Conservation (phyloP, 306 rosid genomes). For the Begonia peltatifolia region DNA sequence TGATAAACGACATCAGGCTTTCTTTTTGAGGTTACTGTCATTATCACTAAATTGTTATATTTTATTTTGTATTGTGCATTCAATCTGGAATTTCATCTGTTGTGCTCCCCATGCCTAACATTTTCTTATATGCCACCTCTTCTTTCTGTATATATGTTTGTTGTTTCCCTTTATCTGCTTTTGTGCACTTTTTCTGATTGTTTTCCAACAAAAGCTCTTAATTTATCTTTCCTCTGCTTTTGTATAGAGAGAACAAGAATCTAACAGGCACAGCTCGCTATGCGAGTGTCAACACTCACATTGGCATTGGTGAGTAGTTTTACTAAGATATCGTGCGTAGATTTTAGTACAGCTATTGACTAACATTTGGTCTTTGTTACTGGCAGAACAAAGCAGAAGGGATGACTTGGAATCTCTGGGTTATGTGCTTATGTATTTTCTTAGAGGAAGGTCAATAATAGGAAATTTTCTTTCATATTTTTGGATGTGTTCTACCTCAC, state of each 20-base stretch:
- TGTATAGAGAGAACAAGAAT: constrained; percentile 84
- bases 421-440: constrained; percentile 92
- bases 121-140: too few relatives aligned
- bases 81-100: too few relatives aligned
- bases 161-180: not conserved
- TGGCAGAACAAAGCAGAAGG: constrained; percentile 98
- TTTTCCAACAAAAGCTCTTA: not conserved
- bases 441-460: constrained; percentile 79
- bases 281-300: constrained; percentile 98
- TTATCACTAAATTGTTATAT: too few relatives aligned
- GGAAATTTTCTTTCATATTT: constrained; percentile 7
- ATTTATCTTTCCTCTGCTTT: constrained; percentile 3
- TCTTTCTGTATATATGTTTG: not conserved
- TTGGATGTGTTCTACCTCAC: constrained; percentile 10
- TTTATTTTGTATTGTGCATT: too few relatives aligned
- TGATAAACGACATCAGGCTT: too few relatives aligned
- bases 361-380: constrained; percentile 9
- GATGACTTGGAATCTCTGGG: constrained; percentile 99
- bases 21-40: too few relatives aligned
- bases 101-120: too few relatives aligned
- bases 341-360: constrained; percentile 10
- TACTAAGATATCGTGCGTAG: constrained; percentile 6
- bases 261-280: constrained; percentile 99
- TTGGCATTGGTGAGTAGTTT: constrained; percentile 80
- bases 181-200: not conserved